These are phyloP conservation scores for Stentor coeruleus DNA, from an alignment of 73 alveolate species.

Conservation along the genomic window DNA sequence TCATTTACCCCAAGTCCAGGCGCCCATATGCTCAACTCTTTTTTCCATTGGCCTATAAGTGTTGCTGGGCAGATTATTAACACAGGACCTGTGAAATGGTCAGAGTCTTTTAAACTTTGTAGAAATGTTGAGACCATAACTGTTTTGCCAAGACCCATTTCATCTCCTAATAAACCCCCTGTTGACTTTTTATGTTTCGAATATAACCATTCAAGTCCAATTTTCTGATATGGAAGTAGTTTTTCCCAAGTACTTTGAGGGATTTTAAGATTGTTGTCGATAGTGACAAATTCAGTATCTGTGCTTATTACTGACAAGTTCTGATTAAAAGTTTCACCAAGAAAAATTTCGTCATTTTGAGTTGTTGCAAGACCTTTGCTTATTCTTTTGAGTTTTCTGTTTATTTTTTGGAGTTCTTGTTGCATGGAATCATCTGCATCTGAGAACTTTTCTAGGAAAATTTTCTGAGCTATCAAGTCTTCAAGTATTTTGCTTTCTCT, in stretches of 20 bases:
- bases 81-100: conserved; percentile 60
- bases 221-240: conserved; percentile 1
- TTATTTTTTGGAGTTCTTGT: too few species aligned
- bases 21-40: conserved; percentile 84
- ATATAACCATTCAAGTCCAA: neutral
- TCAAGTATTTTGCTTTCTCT: too few species aligned
- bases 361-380: too few species aligned
- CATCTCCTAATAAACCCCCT: conserved; percentile 98
- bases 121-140: conserved; percentile 78
- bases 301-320: too few species aligned
- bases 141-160: conserved; percentile 98
- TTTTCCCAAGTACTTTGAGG: conserved; percentile 5
- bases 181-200: conserved; percentile 30
- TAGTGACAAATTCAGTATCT: too few species aligned
- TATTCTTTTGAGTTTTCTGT: too few species aligned
- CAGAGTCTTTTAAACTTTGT: conserved; percentile 56
- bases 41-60: conserved; percentile 87
- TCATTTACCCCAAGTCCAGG: conserved; percentile 71
- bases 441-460: too few species aligned
- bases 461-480: too few species aligned
- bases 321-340: too few species aligned
- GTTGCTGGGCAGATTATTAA: conserved; percentile 90
- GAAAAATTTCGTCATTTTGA: too few species aligned
- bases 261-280: too few species aligned
- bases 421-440: too few species aligned